These are phyloP conservation scores for Cercospora berteroae DNA, from an alignment of 2,329 filamentous ascomycete species.

Conservation along the genomic window DNA sequence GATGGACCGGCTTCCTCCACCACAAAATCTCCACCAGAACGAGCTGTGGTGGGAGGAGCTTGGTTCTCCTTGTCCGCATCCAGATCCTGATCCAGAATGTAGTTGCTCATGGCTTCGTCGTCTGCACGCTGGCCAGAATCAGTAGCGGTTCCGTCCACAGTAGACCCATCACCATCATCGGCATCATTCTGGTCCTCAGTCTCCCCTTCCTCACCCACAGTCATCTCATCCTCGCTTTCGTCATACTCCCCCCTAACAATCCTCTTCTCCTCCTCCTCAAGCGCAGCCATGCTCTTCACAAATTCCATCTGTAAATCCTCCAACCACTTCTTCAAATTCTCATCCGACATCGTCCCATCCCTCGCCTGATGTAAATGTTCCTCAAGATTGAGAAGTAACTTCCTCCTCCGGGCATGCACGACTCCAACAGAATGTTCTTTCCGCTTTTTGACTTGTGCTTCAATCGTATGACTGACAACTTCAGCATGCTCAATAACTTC, in stretches of 20 bases:
- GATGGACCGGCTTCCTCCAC: not conserved
- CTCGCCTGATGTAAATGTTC: slow-evolving; percentile 70
- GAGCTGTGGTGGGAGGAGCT: not conserved
- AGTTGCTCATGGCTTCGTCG: not conserved
- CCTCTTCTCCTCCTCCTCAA: slow-evolving; percentile 51
- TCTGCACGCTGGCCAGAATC: not conserved
- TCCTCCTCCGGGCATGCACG: slow-evolving; percentile 63
- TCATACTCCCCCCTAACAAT: slow-evolving; percentile 4
- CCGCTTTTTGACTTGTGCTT: slow-evolving; percentile 56
- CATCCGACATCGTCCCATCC: slow-evolving; percentile 63
- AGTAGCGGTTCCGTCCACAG: not conserved
- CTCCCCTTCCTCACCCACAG: not conserved
- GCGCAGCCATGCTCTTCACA: slow-evolving; percentile 64
- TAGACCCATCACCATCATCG: not conserved
- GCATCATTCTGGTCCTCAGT: not conserved
- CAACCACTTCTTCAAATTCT: slow-evolving; percentile 63
- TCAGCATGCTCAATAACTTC: slow-evolving; percentile 67
- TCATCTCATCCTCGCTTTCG: not conserved
- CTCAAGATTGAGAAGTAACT: slow-evolving; percentile 68
- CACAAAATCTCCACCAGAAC: not conserved
- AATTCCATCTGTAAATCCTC: slow-evolving; percentile 72
- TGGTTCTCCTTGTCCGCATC: slow-evolving; percentile 11
- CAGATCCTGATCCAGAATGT: not conserved
- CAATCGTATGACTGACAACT: slow-evolving; percentile 61
- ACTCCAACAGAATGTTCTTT: slow-evolving; percentile 59